phyloP scores from a whole-genome alignment of 352 stramenopile genomes.

The Phytophthora pini region DNA sequence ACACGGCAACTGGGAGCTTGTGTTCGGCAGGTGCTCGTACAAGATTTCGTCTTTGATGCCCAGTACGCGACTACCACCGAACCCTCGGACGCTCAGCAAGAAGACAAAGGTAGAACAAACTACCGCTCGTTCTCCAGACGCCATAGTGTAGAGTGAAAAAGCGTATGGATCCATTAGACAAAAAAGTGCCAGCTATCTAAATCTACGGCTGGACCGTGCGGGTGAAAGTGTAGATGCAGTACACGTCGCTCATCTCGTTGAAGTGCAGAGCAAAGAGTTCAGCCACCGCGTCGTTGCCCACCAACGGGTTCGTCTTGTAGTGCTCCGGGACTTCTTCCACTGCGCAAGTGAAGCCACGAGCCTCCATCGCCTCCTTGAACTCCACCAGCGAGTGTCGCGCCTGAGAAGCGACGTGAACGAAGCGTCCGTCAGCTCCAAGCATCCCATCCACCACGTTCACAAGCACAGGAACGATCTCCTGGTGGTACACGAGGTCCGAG shows the following conservation, averaged over 20 bases:
- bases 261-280: constrained; percentile 89
- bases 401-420: constrained; percentile 85
- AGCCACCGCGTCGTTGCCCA: constrained; percentile 63
- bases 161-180: constrained; percentile 31
- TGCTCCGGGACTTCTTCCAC: constrained; percentile 76
- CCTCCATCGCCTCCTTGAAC: constrained; percentile 83
- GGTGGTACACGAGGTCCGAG: constrained; percentile 88
- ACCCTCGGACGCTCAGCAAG: constrained; percentile 28
- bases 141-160: constrained; percentile 26
- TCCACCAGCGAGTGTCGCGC: constrained; percentile 81
- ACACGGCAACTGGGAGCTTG: constrained; percentile 81
- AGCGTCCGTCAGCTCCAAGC: constrained; percentile 56
- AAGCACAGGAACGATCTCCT: constrained; percentile 83
- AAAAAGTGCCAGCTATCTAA: constrained; percentile 8
- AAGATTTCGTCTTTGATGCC: constrained; percentile 70
- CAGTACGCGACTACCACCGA: constrained; percentile 48
- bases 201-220: constrained; percentile 37
- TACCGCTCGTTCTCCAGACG: constrained; percentile 12
- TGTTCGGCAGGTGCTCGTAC: constrained; percentile 70
- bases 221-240: constrained; percentile 89
- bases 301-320: constrained; percentile 88
- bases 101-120: constrained; percentile 9
- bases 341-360: constrained; percentile 65
- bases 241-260: constrained; percentile 91
- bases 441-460: constrained; percentile 82